Base-by-base conservation (phyloP, 2,329 filamentous ascomycete species). In the Fusarium agapanthi region DNA sequence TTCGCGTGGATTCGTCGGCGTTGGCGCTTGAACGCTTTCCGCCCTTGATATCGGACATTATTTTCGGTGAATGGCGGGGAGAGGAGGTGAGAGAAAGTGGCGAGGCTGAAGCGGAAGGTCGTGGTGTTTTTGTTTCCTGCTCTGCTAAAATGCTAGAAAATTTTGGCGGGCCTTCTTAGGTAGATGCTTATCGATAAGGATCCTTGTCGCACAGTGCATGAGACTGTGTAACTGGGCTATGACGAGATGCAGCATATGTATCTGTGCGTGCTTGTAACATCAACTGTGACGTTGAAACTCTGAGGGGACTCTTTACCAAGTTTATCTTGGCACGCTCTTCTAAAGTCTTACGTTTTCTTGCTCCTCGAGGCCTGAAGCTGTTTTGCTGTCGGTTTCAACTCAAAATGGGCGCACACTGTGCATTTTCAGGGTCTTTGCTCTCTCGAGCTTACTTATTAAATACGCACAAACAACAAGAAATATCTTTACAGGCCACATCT, bases 11-110 rank as follows among this genome's bases (percentile, higher is more conserved):
- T 30, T 83, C 83, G 56, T 86, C 84, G 53, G 78, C 76, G 67
- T 87, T 85, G 57, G 83, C 80, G 73, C 82, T 86, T 57, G 80
- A 79, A 72, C 86, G 83, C 79, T 87, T 88, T 59, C 78, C 81
- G 74, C 78, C 80, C 71, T 69, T 80, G 40, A 57, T 64, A 67
- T 85, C 83, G 66, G 82, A 81, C 85, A 86, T 86, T 63, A 38
- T 77, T 59, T 56, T 64, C 45, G 53, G 50, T 51, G 51, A 44
- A 38, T 43, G 44, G 47, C 35, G 40, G 51, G 59, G 20, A 30
- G 37, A 50, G 55, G 28, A 45, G 38, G 57, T 67, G 56, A 69
- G 34, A 55, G 69, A 58, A 67, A 67, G 64, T 67, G 64, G 61
- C 73, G 67, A 78, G 76, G 75, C 75, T 78, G 75, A 75, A 67